A percentile compares a stretch with the other conserved stretches of the same genome.
Evolutionary conservation across 1,284 basidiomycete species (phyloP).

Genomic region (Heterobasidion occidentale): DNA sequence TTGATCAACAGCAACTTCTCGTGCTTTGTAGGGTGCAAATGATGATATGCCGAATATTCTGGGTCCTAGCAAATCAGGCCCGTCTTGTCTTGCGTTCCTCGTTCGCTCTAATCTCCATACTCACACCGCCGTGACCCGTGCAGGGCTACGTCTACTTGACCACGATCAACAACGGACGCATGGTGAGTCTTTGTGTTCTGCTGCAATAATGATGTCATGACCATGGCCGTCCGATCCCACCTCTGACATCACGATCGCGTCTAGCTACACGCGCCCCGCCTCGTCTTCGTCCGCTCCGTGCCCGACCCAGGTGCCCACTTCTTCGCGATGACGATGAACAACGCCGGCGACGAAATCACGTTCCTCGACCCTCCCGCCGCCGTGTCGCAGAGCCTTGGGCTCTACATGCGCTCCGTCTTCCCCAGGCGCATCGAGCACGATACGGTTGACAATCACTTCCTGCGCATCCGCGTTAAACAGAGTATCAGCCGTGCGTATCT

Average conservation of each 20-base stretch:
- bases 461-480: slow-evolving; percentile 37
- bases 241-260: neutral
- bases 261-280: slow-evolving; percentile 43
- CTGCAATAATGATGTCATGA: neutral
- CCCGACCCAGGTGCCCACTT: slow-evolving; percentile 43
- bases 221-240: slow-evolving; percentile 2
- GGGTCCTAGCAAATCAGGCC: slow-evolving; percentile 31
- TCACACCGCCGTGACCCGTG: neutral
- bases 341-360: slow-evolving; percentile 45
- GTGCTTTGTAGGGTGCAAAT: slow-evolving; percentile 26
- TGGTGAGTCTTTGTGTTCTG: slow-evolving; percentile 29
- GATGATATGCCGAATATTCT: slow-evolving; percentile 34
- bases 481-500: slow-evolving; percentile 18
- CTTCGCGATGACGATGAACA: slow-evolving; percentile 55
- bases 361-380: slow-evolving; percentile 46
- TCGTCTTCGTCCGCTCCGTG: slow-evolving; percentile 45
- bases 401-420: slow-evolving; percentile 24
- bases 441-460: slow-evolving; percentile 31
- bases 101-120: neutral
- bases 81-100: slow-evolving; percentile 9
- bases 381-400: slow-evolving; percentile 18
- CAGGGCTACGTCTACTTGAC: slow-evolving; percentile 50
- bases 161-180: slow-evolving; percentile 45
- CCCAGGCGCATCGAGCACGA: slow-evolving; percentile 43
- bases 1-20: neutral